These are phyloP conservation scores for Trametes sp. DNA, from an alignment of 1,284 basidiomycete species.

Conservation along the genomic window DNA sequence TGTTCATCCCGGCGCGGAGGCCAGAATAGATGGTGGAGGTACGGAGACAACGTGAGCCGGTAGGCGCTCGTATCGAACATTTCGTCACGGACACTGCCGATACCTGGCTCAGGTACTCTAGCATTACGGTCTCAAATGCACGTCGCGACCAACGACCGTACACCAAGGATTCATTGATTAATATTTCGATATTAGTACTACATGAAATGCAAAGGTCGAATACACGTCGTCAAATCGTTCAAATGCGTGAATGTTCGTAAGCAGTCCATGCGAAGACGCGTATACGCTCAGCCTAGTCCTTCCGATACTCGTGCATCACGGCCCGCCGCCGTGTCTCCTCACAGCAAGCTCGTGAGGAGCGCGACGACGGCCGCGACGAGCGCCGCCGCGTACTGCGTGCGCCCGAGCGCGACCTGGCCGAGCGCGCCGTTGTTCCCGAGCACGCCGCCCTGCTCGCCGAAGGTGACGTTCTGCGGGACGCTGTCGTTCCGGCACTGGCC, in stretches of 20 bases:
- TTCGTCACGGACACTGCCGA: neutral
- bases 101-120: too few relatives aligned
- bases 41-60: too few relatives aligned
- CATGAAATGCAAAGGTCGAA: neutral
- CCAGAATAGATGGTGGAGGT: too few relatives aligned
- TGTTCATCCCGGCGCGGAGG: too few relatives aligned
- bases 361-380: slow-evolving; percentile 11
- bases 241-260: neutral
- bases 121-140: too few relatives aligned
- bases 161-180: neutral
- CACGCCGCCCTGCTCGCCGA: slow-evolving; percentile 40
- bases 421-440: slow-evolving; percentile 26
- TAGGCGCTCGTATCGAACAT: too few relatives aligned
- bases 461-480: slow-evolving; percentile 40
- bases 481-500: slow-evolving; percentile 37
- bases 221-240: neutral
- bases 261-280: neutral
- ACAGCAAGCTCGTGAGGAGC: neutral
- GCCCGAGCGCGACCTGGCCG: slow-evolving; percentile 6
- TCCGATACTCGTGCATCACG: neutral
- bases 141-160: too few relatives aligned
- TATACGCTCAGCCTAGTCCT: too few relatives aligned
- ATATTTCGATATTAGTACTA: too few relatives aligned
- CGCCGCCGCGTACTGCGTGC: slow-evolving; percentile 12
- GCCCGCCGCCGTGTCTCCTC: neutral